These are phyloP conservation scores for Chrysopogon serrulatus DNA, from an alignment of 176 grass and related monocot genomes.

Conservation along the genomic window DNA sequence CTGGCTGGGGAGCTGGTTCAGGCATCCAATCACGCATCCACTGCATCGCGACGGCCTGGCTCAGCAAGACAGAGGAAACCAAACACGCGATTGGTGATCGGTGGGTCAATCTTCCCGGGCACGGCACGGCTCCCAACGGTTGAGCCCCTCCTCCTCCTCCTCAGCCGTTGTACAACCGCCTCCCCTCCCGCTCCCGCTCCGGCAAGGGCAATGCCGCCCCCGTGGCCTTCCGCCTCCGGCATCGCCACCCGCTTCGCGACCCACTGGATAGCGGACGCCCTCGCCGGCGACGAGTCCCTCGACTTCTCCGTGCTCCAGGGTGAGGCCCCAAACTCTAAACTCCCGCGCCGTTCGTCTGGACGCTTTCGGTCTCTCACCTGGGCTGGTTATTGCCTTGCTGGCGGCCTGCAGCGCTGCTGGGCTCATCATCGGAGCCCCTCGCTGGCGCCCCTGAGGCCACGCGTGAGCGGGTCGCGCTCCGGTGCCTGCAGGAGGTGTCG, in stretches of 20 bases:
- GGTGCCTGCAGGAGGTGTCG: not conserved
- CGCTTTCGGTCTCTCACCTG: not conserved
- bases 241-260: not conserved
- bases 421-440: slow-evolving; percentile 4
- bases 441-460: not conserved
- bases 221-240: not conserved
- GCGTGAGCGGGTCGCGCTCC: slow-evolving; percentile 21
- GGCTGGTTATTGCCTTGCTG: not conserved
- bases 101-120: too few species aligned
- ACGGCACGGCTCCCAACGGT: too few species aligned
- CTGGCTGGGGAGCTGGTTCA: too few species aligned
- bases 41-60: too few species aligned
- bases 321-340: not conserved
- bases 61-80: too few species aligned
- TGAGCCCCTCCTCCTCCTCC: too few species aligned
- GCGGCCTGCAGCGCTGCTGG: slow-evolving; percentile 9
- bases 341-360: not conserved
- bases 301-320: slow-evolving; percentile 11
- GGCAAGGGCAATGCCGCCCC: not conserved
- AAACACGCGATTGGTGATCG: too few species aligned
- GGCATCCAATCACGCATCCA: too few species aligned
- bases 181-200: too few species aligned
- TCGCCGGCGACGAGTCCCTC: slow-evolving; percentile 19
- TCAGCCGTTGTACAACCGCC: too few species aligned
- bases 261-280: not conserved